Evolutionary conservation across 2,329 filamentous ascomycete species (phyloP).

Genomic region (Biscogniauxia sp.): DNA sequence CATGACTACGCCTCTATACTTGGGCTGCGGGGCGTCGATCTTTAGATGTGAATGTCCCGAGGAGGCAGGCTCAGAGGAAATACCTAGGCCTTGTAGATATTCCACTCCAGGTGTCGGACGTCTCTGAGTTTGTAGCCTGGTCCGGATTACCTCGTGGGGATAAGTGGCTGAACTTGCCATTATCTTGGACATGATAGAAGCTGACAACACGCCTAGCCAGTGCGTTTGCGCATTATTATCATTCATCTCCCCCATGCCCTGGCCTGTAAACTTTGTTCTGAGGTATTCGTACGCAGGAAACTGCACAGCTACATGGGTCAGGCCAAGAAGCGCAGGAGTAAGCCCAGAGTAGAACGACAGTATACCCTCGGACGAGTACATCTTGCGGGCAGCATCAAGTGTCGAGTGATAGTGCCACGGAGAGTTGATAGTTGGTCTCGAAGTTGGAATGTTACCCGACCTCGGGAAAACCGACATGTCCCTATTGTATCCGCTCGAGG

Average conservation of each 20-base stretch:
- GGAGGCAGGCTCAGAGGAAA: conserved; percentile 36
- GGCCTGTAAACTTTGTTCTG: conserved; percentile 85
- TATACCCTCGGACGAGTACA: conserved; percentile 89
- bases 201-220: conserved; percentile 79
- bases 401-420: conserved; percentile 92
- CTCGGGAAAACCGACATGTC: conserved; percentile 47
- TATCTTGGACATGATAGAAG: conserved; percentile 91
- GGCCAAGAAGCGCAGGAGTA: conserved; percentile 83
- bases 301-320: conserved; percentile 95
- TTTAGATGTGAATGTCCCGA: conserved; percentile 44
- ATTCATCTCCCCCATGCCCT: conserved; percentile 74
- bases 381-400: conserved; percentile 87
- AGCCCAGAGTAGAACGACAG: conserved; percentile 93
- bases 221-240: conserved; percentile 61
- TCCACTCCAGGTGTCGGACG: conserved; percentile 60
- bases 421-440: conserved; percentile 56
- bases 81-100: conserved; percentile 50
- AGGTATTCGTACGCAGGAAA: conserved; percentile 95
- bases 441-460: conserved; percentile 52
- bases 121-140: conserved; percentile 89
- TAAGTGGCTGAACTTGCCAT: conserved; percentile 94
- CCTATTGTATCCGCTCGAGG: conserved; percentile 45
- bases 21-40: conserved; percentile 35
- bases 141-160: conserved; percentile 93
- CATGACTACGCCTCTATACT: conserved; percentile 75